phyloP scores from a whole-genome alignment of 768 basidiomycete genomes.

The Lentinula sp. region DNA sequence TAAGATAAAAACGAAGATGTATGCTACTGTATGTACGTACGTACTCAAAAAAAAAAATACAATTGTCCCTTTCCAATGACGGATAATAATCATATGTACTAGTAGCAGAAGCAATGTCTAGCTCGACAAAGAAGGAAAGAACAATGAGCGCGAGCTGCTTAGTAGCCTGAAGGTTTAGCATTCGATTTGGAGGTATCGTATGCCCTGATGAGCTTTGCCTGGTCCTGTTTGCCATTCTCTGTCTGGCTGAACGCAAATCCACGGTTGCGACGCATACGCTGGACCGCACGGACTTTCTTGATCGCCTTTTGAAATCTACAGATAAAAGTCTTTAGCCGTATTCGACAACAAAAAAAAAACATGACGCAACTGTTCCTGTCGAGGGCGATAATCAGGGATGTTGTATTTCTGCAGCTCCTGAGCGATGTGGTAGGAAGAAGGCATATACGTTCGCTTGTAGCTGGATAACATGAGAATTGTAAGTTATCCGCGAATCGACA shows the following conservation, averaged over 20 bases:
- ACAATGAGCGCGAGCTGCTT: slow-evolving; percentile 10
- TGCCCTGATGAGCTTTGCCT: slow-evolving; percentile 76
- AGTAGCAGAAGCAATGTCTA: neutral
- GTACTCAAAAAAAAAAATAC: slow-evolving; percentile 7
- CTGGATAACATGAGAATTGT: slow-evolving; percentile 30
- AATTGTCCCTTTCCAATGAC: slow-evolving; percentile 8
- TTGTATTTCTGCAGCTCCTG: slow-evolving; percentile 99
- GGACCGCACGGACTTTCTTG: slow-evolving; percentile 98
- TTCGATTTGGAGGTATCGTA: slow-evolving; percentile 81
- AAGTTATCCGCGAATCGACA: slow-evolving; percentile 4
- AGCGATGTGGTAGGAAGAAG: slow-evolving; percentile 94
- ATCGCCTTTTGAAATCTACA: slow-evolving; percentile 95
- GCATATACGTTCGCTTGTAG: slow-evolving; percentile 86
- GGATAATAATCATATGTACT: slow-evolving; percentile 3
- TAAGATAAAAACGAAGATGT: slow-evolving; percentile 4
- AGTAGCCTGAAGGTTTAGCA: slow-evolving; percentile 73
- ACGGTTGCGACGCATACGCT: slow-evolving; percentile 92
- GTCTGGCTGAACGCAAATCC: slow-evolving; percentile 99
- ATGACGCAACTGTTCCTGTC: slow-evolving; percentile 86
- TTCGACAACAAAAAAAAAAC: neutral
- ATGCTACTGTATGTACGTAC: neutral
- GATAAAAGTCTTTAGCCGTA: slow-evolving; percentile 10
- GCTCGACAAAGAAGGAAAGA: neutral
- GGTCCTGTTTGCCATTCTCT: slow-evolving; percentile 85
- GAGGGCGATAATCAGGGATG: slow-evolving; percentile 91